phyloP scores from a whole-genome alignment of 805 yeast genomes.

The Candida dajiaensis region DNA sequence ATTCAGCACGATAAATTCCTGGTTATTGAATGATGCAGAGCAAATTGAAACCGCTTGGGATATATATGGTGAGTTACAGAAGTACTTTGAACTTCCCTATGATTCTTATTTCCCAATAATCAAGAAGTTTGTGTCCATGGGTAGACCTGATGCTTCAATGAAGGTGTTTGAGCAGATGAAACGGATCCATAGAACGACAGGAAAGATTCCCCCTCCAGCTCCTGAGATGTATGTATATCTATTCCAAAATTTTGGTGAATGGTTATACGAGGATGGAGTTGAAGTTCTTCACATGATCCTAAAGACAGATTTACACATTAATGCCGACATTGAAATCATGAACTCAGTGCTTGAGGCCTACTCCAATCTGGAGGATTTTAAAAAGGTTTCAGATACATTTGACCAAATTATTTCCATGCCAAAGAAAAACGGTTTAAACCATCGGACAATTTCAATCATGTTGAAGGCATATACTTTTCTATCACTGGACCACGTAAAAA shows the following conservation, averaged over 20 bases:
- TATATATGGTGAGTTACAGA: constrained; percentile 50
- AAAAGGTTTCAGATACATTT: constrained; percentile 54
- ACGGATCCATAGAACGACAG: constrained; percentile 46
- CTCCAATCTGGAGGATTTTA: constrained; percentile 48
- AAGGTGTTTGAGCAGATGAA: constrained; percentile 57
- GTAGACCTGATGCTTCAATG: constrained; percentile 57
- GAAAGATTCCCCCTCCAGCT: constrained; percentile 40
- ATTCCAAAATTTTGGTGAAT: constrained; percentile 55
- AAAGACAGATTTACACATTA: constrained; percentile 55
- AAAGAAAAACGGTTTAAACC: constrained; percentile 44
- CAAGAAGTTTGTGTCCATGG: constrained; percentile 44
- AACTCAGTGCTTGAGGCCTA: constrained; percentile 64
- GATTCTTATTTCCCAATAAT: constrained; percentile 55
- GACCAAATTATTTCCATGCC: constrained; percentile 51
- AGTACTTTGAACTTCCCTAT: constrained; percentile 50
- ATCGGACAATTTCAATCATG: constrained; percentile 63
- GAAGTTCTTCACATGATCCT: constrained; percentile 55
- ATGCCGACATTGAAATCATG: constrained; percentile 50
- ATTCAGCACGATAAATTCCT: constrained; percentile 37
- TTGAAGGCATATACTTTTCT: constrained; percentile 53
- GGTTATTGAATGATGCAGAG: constrained; percentile 33
- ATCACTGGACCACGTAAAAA: constrained; percentile 47
- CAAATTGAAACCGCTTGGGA: constrained; percentile 45
- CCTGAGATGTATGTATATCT: constrained; percentile 54
- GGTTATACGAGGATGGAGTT: constrained; percentile 58